A percentile compares a stretch with the other conserved stretches of the same genome.
These are phyloP conservation scores for Rosa rugosa DNA, from an alignment of 306 rosid genomes.

Conservation along the genomic window DNA sequence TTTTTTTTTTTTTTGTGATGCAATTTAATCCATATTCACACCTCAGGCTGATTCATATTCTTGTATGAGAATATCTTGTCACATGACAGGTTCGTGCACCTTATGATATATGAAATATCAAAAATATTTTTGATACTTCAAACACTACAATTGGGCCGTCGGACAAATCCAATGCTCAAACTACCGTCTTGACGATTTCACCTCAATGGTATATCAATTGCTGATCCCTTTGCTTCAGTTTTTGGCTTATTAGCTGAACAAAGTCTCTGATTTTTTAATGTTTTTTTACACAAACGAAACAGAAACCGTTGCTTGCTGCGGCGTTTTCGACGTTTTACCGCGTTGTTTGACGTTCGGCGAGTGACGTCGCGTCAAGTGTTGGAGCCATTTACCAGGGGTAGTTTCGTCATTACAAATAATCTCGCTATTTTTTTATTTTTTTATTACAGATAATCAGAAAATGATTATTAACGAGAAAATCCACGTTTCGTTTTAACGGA, in stretches of 20 bases:
- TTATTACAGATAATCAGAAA: background rate
- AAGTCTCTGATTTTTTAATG: no score
- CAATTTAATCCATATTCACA: background rate
- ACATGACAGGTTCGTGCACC: no score
- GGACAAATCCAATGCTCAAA: no score
- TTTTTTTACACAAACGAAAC: background rate
- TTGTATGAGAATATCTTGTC: no score
- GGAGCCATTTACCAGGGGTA: background rate
- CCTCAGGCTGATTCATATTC: background rate
- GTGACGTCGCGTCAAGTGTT: background rate
- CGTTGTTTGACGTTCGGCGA: conserved; percentile 7
- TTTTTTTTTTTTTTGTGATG: background rate
- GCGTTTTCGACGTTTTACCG: background rate
- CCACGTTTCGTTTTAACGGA: conserved; percentile 19
- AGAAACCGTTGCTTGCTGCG: conserved; percentile 8
- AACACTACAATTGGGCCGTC: no score
- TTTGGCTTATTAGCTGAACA: no score
- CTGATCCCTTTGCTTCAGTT: no score
- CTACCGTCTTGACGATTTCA: no score
- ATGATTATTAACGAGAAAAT: background rate
- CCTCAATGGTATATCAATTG: no score
- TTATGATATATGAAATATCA: no score
- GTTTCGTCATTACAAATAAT: no score
- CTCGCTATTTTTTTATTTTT: background rate
- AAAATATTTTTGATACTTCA: no score